Conservation (phyloP, 2,329 filamentous ascomycete genomes). For the Ascosphaera pollenicola region DNA sequence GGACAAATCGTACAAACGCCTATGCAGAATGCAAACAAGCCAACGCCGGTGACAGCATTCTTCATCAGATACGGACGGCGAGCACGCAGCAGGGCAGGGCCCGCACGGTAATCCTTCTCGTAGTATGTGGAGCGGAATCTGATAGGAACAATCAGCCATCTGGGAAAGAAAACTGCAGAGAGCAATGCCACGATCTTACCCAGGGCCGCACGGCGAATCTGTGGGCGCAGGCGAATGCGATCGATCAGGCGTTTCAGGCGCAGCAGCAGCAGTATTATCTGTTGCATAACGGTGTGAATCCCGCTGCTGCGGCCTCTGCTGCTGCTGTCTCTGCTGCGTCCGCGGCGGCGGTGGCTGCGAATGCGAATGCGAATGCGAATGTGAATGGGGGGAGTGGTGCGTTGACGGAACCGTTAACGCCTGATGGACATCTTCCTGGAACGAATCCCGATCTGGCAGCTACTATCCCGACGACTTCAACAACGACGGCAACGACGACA, state of each 20-base stretch:
- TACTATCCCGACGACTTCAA: constrained; percentile 4
- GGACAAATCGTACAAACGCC: constrained; percentile 57
- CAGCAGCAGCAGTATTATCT: constrained; percentile 19
- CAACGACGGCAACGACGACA: no score
- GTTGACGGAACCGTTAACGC: constrained; percentile 22
- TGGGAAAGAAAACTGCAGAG: no score
- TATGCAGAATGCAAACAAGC: constrained; percentile 51
- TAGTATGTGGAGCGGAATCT: constrained; percentile 70
- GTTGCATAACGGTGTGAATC: constrained; percentile 17
- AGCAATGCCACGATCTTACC: no score
- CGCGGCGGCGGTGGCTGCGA: no score
- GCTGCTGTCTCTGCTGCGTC: neutral
- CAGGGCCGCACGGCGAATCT: constrained; percentile 20
- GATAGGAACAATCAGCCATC: no score
- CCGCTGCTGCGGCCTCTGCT: neutral
- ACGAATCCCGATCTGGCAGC: constrained; percentile 15
- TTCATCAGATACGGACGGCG: constrained; percentile 79
- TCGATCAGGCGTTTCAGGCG: constrained; percentile 23
- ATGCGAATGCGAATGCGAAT: no score
- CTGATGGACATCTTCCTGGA: constrained; percentile 36
- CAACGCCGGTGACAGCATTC: constrained; percentile 64
- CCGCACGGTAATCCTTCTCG: constrained; percentile 65
- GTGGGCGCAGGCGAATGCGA: constrained; percentile 20
- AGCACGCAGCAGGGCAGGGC: constrained; percentile 73
- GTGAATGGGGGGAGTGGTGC: no score